Evolutionary conservation across 2,329 filamentous ascomycete genomes (phyloP), one percentile per base, ranked within the genome.

Genomic region (Diaporthe citri): DNA sequence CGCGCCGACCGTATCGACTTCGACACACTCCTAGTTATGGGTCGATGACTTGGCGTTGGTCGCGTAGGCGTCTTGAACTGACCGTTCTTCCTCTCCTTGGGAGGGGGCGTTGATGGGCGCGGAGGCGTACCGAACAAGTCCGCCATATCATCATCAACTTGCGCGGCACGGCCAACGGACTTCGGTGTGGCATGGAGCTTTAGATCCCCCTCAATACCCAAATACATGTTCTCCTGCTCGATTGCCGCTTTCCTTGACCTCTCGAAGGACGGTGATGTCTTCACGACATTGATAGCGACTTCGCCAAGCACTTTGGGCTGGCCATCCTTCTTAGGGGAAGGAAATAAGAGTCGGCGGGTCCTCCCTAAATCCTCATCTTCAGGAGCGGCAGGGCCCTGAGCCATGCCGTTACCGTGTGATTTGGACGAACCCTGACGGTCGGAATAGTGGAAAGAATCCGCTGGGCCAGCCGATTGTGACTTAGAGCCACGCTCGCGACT

Each of bases 281-380:
- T 86, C 56, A 89, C 84, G 70, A 87, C 81, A 78, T 92, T 92
- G 22, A 88, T 84, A 20, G 87, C 83, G 55, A 90, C 82, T 78
- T 92, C 90, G 66, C 89, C 88, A 3, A 94, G 86, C 31, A 90
- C 88, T 80, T 91, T 94, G 1, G 88, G 84, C 60, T 90, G 87
- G 48, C 89, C 90, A 41, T 91, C 89, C 77, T 93, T 93, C 57
- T 92, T 88, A 2, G 94, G 94, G 0, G 93, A 95, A 1, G 94
- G 93, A 80, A 97, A 97, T 1, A 97, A 87, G 3, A 96, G 83
- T 74, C 95, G 88, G 76, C 93, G 89, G 0, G 93, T 95, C 70
- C 82, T 84, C 46, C 89, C 90, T 67, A 89, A 84, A 46, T 88
- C 87, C 69, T 86, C 79, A 55, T 89, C 86, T 46, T 88, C 87